phyloP scores from a whole-genome alignment of 345 rosid species.

The Carallia brachiata region DNA sequence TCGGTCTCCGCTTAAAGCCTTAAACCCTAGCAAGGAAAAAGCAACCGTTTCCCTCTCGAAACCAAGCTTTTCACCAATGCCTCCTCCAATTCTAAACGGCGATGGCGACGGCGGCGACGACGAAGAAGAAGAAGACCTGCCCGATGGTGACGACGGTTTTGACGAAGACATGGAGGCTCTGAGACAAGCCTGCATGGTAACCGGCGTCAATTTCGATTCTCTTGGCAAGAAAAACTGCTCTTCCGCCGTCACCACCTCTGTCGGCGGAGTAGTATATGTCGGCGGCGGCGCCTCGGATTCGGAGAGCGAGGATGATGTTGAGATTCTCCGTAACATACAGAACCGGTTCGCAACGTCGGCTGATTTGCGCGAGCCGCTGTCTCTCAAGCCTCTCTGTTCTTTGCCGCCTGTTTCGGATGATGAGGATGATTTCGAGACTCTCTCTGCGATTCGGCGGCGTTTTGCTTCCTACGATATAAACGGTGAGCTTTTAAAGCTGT shows the following conservation, averaged over 20 bases:
- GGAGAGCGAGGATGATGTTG: constrained; percentile 63
- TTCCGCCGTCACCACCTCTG: constrained; percentile 3
- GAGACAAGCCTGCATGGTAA: constrained; percentile 57
- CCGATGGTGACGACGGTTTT: constrained; percentile 43
- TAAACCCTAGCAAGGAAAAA: too few relatives aligned
- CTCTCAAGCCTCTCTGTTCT: constrained; percentile 31
- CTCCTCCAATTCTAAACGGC: constrained; percentile 10
- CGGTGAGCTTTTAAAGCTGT: constrained; percentile 33
- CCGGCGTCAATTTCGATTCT: constrained; percentile 49
- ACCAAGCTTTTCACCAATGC: constrained; percentile 2
- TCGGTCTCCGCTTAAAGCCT: too few relatives aligned
- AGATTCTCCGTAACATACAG: constrained; percentile 50
- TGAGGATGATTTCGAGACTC: constrained; percentile 69
- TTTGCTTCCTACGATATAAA: constrained; percentile 51
- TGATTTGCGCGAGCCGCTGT: constrained; percentile 35
- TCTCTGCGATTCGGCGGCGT: constrained; percentile 64
- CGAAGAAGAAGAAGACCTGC: constrained; percentile 33
- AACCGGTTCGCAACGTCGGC: constrained; percentile 39
- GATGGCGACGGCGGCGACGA: constrained; percentile 14
- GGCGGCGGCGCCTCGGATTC: constrained; percentile 14
- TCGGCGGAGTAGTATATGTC: neutral
- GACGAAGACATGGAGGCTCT: constrained; percentile 78
- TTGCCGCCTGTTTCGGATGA: constrained; percentile 41
- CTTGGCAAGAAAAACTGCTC: constrained; percentile 1
- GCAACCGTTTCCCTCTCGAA: too few relatives aligned